phyloP scores from a whole-genome alignment of 2,329 filamentous ascomycete species.

The Pseudogymnoascus sp. region DNA sequence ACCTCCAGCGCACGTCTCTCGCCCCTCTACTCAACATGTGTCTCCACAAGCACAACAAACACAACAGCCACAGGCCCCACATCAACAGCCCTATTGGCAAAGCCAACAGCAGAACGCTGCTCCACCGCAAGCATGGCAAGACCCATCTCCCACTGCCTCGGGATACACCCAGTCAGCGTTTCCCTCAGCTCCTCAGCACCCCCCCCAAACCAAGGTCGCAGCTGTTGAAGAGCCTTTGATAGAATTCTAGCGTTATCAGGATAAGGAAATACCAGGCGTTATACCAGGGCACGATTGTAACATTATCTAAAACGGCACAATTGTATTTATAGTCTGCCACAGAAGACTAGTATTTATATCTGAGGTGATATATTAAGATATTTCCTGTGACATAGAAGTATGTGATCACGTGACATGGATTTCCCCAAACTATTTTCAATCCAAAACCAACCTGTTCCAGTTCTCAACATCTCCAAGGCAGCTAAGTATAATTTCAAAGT shows the following conservation, averaged over 20 bases:
- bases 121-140: slow-evolving; percentile 36
- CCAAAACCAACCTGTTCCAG: background rate
- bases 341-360: background rate
- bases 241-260: slow-evolving; percentile 49
- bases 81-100: slow-evolving; percentile 44
- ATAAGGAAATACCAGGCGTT: slow-evolving; percentile 7
- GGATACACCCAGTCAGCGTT: slow-evolving; percentile 56
- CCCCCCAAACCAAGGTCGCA: slow-evolving; percentile 46
- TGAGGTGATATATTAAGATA: background rate
- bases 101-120: slow-evolving; percentile 35
- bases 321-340: background rate
- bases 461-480: background rate
- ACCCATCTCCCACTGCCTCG: slow-evolving; percentile 33
- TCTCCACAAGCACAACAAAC: slow-evolving; percentile 17
- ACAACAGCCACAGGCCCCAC: slow-evolving; percentile 15
- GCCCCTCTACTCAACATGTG: slow-evolving; percentile 25
- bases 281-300: slow-evolving; percentile 8
- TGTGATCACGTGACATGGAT: background rate
- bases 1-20: slow-evolving; percentile 20
- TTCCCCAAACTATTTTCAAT: background rate
- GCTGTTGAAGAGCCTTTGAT: slow-evolving; percentile 71
- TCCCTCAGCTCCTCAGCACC: slow-evolving; percentile 57
- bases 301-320: background rate
- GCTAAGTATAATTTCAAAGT: background rate
- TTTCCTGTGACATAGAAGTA: background rate